Evolutionary conservation across 176 grass and related monocot species (phyloP).

Genomic region (Phragmites australis): DNA sequence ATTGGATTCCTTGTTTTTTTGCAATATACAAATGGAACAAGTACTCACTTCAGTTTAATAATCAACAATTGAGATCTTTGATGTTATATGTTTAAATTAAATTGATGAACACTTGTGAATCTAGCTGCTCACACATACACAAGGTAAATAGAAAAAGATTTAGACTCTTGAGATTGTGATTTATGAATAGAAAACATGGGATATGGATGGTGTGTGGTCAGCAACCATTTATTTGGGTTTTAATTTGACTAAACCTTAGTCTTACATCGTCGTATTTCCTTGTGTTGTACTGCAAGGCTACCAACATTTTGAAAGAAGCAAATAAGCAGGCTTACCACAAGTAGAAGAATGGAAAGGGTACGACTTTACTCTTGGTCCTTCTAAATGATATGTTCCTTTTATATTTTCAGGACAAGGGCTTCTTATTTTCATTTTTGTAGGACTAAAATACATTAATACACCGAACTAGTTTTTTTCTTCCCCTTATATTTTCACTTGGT

Average conservation of each 20-base stretch:
- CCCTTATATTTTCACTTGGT: conserved; percentile 17
- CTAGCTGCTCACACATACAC: no score
- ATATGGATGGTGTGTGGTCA: neutral
- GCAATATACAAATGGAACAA: no score
- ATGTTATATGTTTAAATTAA: no score
- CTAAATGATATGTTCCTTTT: neutral
- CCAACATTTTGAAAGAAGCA: no score
- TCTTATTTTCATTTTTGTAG: neutral
- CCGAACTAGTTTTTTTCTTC: neutral
- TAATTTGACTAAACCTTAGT: neutral
- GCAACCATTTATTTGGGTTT: neutral
- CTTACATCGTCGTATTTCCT: conserved; percentile 7
- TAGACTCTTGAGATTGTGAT: neutral
- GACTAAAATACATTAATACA: neutral
- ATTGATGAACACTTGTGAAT: no score
- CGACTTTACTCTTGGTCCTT: neutral
- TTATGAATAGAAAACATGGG: neutral
- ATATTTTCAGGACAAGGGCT: no score
- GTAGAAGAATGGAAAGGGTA: conserved; percentile 87
- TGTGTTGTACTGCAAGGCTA: neutral
- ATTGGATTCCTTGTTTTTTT: no score
- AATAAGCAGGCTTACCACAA: no score
- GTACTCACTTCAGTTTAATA: no score
- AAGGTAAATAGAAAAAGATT: no score
- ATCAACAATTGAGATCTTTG: no score